Percentiles rank a stretch among this genome's conserved stretches.
Conservation (phyloP, 1,284 basidiomycete species). For the Trichosporon asahii region DNA sequence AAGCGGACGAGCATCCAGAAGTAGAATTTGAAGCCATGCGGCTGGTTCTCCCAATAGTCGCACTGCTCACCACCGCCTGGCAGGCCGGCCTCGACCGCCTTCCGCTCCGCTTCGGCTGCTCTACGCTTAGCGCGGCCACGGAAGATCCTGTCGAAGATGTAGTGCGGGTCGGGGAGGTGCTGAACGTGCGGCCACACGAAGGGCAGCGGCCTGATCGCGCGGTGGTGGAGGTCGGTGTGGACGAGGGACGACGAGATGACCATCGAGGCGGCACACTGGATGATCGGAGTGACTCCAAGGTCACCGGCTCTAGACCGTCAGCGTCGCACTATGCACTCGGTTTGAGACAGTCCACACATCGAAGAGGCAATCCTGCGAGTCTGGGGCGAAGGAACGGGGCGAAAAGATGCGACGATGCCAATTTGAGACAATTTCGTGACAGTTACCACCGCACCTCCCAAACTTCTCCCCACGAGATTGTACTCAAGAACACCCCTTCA, state of each 20-base stretch:
- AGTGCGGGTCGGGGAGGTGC: slow-evolving; percentile 47
- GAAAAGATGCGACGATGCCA: no score
- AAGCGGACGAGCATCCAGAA: slow-evolving; percentile 49
- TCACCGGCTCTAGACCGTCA: slow-evolving; percentile 38
- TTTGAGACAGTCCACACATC: no score
- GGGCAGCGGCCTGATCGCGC: slow-evolving; percentile 43
- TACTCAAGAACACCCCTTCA: not conserved
- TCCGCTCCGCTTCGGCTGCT: not conserved
- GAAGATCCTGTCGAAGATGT: slow-evolving; percentile 24
- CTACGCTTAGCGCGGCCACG: not conserved
- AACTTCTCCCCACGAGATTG: not conserved
- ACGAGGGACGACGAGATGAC: slow-evolving; percentile 51
- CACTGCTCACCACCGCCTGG: not conserved
- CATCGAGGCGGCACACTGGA: slow-evolving; percentile 49
- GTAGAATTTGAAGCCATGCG: slow-evolving; percentile 34
- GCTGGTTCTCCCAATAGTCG: not conserved
- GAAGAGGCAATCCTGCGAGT: no score
- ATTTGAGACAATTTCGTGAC: not conserved
- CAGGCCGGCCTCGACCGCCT: not conserved
- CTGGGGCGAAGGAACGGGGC: no score
- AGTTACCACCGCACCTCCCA: not conserved
- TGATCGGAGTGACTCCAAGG: slow-evolving; percentile 51
- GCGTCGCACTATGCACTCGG: not conserved
- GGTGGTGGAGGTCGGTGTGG: slow-evolving; percentile 50
- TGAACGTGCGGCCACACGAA: slow-evolving; percentile 52